Base-by-base conservation (phyloP, 257 asterid genomes). In the Solanum pimpinellifolium region DNA sequence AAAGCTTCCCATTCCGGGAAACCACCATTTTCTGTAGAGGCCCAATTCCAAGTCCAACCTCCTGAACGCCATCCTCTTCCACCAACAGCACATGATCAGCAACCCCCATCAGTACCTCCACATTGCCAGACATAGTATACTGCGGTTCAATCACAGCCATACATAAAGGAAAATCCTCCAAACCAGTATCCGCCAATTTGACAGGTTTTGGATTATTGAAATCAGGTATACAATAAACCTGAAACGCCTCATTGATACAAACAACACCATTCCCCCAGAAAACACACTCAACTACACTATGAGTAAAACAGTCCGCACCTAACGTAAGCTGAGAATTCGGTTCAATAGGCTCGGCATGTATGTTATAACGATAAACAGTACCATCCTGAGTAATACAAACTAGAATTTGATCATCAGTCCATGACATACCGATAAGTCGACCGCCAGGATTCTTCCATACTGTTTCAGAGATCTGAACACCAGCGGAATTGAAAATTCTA, bases 81-180 rank as follows among this genome's bases (percentile, higher is more conserved):
- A 95, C 96, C 70, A 95, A 87, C 92, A 97, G 60, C 81, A 97
- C 99, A 44, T 90, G 91, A 89, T 97, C 99, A 74, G 91, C 94
- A 49, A 95, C 98, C 23, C 92, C 98, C 83, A 97, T 89, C 89
- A 97, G 85, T 68, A 97, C 97, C 94, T 97, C 99, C 92, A 97
- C 99, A 86, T 97, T 98, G 13, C 99, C 99, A 1, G 99, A 97
- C 92, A 94, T 93, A 14, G 98, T 95, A 88, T 93, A 93, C 87
- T 94, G 98, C 1, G 99, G 99, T 93, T 97, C 99, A 73, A 97
- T 95, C 90, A 97, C 99, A 21, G 98, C 94, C 94, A 95, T 92
- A 94, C 98, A 97, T 87, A 91, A 92, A 9, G 98, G 99, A 76
- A 92, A 91, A 86, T 94, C 99, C 92, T 94, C 99, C 91, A 95